Percentiles rank a stretch among this genome's conserved stretches.
Evolutionary conservation across 2,329 filamentous ascomycete species (phyloP).

Genomic region (Pseudogymnoascus sp.): DNA sequence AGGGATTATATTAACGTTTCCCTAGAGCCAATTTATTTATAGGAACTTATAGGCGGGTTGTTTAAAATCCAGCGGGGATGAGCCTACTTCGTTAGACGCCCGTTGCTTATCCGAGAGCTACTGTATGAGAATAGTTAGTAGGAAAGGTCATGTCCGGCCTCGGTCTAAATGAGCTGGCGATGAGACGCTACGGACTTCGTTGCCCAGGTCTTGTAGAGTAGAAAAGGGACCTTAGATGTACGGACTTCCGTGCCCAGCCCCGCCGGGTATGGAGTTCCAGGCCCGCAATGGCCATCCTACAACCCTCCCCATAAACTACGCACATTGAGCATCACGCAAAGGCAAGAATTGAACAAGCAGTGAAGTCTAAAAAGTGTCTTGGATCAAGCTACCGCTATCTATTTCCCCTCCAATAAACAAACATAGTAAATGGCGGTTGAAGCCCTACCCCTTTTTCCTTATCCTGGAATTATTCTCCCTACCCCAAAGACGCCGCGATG

Average conservation of each 20-base stretch:
- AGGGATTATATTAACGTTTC: too few relatives aligned
- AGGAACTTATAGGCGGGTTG: too few relatives aligned
- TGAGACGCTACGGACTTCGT: neutral
- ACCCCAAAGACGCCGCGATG: neutral
- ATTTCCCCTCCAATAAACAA: neutral
- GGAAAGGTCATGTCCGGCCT: neutral
- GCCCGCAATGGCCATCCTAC: neutral
- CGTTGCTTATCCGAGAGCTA: neutral
- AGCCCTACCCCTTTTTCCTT: constrained; percentile 1
- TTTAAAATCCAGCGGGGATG: too few relatives aligned
- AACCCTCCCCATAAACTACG: neutral
- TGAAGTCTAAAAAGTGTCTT: neutral
- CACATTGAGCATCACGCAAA: neutral
- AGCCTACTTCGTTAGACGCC: neutral
- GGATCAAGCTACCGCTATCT: neutral
- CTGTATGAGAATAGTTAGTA: neutral
- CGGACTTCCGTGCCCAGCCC: neutral
- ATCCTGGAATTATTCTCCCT: neutral
- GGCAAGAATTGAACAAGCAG: neutral
- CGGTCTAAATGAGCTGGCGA: neutral
- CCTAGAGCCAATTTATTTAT: too few relatives aligned
- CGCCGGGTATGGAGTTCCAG: neutral
- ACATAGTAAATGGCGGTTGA: constrained; percentile 8
- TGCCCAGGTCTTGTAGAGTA: neutral
- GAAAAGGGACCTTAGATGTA: neutral